phyloP scores from a whole-genome alignment of 257 asterid species.

The Solanum paucissectum region DNA sequence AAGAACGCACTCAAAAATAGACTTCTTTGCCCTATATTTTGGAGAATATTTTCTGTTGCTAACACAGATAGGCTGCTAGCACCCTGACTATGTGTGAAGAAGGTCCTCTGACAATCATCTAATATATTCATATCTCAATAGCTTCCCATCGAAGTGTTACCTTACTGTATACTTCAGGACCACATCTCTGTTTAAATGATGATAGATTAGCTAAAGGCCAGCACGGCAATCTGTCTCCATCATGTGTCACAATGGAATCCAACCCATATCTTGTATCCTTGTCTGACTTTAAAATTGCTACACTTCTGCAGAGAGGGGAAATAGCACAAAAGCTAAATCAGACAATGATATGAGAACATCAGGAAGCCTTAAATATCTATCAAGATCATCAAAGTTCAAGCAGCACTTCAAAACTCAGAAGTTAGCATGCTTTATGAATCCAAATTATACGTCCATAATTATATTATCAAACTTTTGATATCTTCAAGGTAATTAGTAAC shows the following conservation, averaged over 20 bases:
- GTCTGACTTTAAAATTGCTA: slow-evolving; percentile 66
- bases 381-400: neutral
- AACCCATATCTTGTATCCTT: slow-evolving; percentile 72
- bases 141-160: slow-evolving; percentile 15
- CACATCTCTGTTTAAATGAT: slow-evolving; percentile 50
- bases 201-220: slow-evolving; percentile 65
- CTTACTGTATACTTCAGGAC: slow-evolving; percentile 65
- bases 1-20: neutral
- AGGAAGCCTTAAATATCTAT: neutral
- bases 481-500: neutral
- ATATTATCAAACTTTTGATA: neutral
- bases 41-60: neutral
- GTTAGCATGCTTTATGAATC: neutral
- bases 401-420: neutral
- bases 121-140: neutral
- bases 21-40: neutral
- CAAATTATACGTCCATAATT: neutral
- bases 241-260: slow-evolving; percentile 80
- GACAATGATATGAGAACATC: neutral
- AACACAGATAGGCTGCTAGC: neutral
- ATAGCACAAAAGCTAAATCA: neutral
- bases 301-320: slow-evolving; percentile 40
- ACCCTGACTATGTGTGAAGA: neutral
- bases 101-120: neutral
- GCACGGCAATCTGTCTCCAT: slow-evolving; percentile 79